phyloP scores from a whole-genome alignment of 1,284 basidiomycete species.

The Cutaneotrichosporon sp. region DNA sequence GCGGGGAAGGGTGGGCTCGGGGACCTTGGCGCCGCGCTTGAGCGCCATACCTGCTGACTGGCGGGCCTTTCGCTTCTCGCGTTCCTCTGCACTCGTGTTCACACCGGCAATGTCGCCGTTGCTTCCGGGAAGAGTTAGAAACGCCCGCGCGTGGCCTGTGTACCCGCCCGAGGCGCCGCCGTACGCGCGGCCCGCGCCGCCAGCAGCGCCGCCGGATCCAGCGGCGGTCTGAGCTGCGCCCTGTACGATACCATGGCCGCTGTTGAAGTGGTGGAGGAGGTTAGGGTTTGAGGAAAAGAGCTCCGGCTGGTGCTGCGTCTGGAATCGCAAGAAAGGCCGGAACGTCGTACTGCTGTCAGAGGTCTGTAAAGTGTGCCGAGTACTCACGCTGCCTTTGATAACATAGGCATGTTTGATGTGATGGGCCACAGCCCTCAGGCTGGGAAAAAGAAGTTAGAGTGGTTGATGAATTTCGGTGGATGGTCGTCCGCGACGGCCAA shows the following conservation, averaged over 20 bases:
- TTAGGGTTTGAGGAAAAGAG: conserved; percentile 53
- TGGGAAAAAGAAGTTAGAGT: conserved; percentile 6
- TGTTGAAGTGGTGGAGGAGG: conserved; percentile 50
- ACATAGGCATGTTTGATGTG: conserved; percentile 33
- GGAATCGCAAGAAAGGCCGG: conserved; percentile 49
- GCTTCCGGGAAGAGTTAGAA: conserved; percentile 39
- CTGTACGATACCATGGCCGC: conserved; percentile 31
- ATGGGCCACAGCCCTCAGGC: conserved; percentile 22
- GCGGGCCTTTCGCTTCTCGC: conserved; percentile 17
- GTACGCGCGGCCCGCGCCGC: conserved; percentile 41
- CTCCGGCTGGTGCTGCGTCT: conserved; percentile 37
- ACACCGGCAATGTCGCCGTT: conserved; percentile 34
- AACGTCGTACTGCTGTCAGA: conserved; percentile 42
- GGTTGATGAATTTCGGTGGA: neutral
- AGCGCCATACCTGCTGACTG: conserved; percentile 21
- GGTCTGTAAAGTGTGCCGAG: neutral
- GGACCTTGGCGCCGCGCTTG: conserved; percentile 15
- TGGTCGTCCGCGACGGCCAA: conserved; percentile 1
- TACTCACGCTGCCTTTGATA: conserved; percentile 50
- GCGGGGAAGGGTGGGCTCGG: conserved; percentile 15
- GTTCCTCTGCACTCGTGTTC: conserved; percentile 31
- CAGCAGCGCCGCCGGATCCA: conserved; percentile 23
- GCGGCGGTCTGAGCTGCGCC: conserved; percentile 29
- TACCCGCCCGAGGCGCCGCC: conserved; percentile 42
- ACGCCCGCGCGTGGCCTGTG: conserved; percentile 49